These are phyloP conservation scores for Cyclotella distinguenda DNA, from an alignment of 108 stramenopile genomes.

Conservation along the genomic window DNA sequence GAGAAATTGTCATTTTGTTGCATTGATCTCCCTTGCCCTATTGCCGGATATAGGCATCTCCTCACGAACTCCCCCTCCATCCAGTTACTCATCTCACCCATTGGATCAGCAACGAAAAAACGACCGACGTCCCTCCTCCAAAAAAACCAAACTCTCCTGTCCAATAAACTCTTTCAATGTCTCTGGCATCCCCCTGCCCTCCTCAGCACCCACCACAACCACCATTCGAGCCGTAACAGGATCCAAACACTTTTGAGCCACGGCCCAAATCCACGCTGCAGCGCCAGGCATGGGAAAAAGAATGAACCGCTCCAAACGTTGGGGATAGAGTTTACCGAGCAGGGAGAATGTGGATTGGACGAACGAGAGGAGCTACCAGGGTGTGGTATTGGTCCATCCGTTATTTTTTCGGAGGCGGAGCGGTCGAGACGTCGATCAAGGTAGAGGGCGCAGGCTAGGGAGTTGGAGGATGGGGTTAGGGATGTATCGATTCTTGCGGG, in stretches of 20 bases:
- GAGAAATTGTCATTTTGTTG: too few species aligned
- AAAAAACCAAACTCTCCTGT: constrained; percentile 12
- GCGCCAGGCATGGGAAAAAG: constrained; percentile 67
- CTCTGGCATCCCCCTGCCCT: constrained; percentile 4
- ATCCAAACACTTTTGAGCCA: constrained; percentile 59
- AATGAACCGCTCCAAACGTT: constrained; percentile 57
- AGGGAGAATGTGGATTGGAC: constrained; percentile 50
- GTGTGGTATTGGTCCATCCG: constrained; percentile 76
- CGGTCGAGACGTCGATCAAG: constrained; percentile 57
- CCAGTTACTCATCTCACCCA: too few species aligned
- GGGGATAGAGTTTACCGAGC: constrained; percentile 62
- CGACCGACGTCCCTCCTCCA: constrained; percentile 29
- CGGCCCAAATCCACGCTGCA: constrained; percentile 40
- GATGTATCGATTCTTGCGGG: constrained; percentile 63
- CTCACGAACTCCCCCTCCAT: too few species aligned
- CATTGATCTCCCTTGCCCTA: too few species aligned
- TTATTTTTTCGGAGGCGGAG: constrained; percentile 46
- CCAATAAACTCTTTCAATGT: constrained; percentile 23
- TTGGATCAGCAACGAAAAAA: too few species aligned
- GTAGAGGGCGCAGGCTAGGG: constrained; percentile 71
- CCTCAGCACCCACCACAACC: constrained; percentile 29
- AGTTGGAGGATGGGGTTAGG: constrained; percentile 58
- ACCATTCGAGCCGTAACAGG: constrained; percentile 57
- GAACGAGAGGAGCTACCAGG: constrained; percentile 58
- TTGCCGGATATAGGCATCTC: too few species aligned